phyloP scores from a whole-genome alignment of 371 early-diverging fungal species.

The Apophysomyces ossiformis region DNA sequence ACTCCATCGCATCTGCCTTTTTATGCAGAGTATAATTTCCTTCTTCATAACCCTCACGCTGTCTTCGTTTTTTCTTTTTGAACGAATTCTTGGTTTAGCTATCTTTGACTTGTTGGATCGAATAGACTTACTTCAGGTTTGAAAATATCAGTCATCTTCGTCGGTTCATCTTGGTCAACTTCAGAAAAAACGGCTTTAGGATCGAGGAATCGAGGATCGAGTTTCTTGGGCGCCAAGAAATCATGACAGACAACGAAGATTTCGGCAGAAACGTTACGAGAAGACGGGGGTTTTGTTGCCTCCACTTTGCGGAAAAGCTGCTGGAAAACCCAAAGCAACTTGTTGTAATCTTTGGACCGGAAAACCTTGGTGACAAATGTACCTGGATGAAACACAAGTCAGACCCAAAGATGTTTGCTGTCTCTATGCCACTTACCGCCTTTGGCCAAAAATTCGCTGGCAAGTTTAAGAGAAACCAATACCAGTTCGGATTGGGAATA shows the following conservation, averaged over 20 bases:
- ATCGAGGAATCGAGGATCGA: slow-evolving; percentile 96
- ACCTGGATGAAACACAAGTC: slow-evolving; percentile 22
- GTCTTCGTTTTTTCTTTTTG: slow-evolving; percentile 74
- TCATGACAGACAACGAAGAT: slow-evolving; percentile 99
- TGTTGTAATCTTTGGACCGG: slow-evolving; percentile 99
- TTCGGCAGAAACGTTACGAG: slow-evolving; percentile 99
- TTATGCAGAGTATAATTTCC: slow-evolving; percentile 89
- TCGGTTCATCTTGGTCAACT: slow-evolving; percentile 62
- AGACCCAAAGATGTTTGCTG: not conserved
- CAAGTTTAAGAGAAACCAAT: slow-evolving; percentile 94
- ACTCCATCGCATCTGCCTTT: slow-evolving; percentile 73
- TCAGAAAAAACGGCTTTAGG: slow-evolving; percentile 96
- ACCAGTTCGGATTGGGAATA: slow-evolving; percentile 98
- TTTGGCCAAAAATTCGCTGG: slow-evolving; percentile 92
- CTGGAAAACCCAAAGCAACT: slow-evolving; percentile 97
- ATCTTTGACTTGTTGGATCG: not conserved
- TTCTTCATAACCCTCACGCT: slow-evolving; percentile 97
- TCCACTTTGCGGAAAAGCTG: slow-evolving; percentile 98
- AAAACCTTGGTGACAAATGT: slow-evolving; percentile 99
- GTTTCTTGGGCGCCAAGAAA: slow-evolving; percentile 93
- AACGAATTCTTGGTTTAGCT: not conserved
- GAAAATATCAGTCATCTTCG: slow-evolving; percentile 68
- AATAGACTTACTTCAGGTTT: slow-evolving; percentile 65
- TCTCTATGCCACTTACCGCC: slow-evolving; percentile 68
- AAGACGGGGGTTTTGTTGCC: slow-evolving; percentile 99